phyloP scores from a whole-genome alignment of 192 early-diverging fungal genomes.

The Backusella parvicylindrica region DNA sequence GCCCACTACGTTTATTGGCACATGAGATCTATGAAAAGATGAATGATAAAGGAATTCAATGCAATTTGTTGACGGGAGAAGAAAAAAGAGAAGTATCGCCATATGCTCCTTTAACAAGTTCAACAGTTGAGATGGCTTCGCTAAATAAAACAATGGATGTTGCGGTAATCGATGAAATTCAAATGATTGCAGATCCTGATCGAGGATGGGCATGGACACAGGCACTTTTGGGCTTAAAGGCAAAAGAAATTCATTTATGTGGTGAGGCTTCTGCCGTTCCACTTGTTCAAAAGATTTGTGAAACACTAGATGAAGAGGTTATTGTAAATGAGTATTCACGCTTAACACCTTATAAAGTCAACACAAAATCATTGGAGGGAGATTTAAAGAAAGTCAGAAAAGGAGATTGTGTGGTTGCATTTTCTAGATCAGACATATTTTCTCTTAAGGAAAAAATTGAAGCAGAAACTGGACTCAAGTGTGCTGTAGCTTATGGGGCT shows the following conservation, averaged over 20 bases:
- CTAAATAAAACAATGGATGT: conserved; percentile 58
- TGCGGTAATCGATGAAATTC: conserved; percentile 96
- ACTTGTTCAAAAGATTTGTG: conserved; percentile 71
- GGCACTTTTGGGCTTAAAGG: conserved; percentile 77
- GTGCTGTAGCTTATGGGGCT: conserved; percentile 90
- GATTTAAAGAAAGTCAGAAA: conserved; percentile 55
- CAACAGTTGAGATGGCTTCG: conserved; percentile 92
- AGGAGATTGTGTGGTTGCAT: conserved; percentile 91
- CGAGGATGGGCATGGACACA: conserved; percentile 97
- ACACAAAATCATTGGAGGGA: conserved; percentile 49
- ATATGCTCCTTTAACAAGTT: conserved; percentile 52
- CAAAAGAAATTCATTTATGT: conserved; percentile 87
- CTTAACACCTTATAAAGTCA: conserved; percentile 64
- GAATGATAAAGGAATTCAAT: conserved; percentile 70
- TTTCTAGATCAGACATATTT: conserved; percentile 82
- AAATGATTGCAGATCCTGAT: conserved; percentile 83
- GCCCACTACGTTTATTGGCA: conserved; percentile 88
- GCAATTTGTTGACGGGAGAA: conserved; percentile 90
- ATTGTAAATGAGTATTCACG: conserved; percentile 77
- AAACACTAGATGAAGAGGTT: conserved; percentile 72
- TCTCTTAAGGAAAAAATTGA: conserved; percentile 76
- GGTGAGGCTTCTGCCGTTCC: conserved; percentile 87
- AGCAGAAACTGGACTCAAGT: conserved; percentile 60
- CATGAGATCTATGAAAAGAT: conserved; percentile 90
- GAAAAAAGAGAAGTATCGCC: conserved; percentile 61